These are phyloP conservation scores for Diddensiella transvaalensis DNA, from an alignment of 805 yeast species.

Conservation along the genomic window DNA sequence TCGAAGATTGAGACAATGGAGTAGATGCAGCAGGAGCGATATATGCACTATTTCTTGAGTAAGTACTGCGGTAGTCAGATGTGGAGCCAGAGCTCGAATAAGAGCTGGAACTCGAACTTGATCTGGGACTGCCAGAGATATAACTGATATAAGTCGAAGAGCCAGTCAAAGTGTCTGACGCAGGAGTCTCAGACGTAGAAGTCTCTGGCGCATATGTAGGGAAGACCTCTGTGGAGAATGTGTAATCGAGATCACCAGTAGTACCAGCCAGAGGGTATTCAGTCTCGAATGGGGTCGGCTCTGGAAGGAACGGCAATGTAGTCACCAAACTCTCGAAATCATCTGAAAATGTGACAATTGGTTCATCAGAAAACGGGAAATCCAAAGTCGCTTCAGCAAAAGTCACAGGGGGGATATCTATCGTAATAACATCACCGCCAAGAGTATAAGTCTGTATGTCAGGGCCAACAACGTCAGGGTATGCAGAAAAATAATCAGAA, in stretches of 20 bases:
- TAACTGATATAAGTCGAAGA: background rate
- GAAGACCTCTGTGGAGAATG: background rate
- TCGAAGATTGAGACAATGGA: background rate
- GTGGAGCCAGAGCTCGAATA: background rate
- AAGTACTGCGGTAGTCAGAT: too few species aligned
- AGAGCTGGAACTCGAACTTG: background rate
- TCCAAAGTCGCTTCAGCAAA: background rate
- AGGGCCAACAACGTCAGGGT: background rate
- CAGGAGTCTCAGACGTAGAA: too few species aligned
- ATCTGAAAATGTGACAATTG: background rate
- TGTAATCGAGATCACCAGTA: background rate
- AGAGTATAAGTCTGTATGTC: background rate
- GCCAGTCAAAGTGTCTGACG: too few species aligned
- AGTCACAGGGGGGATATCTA: background rate
- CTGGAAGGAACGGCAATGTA: background rate
- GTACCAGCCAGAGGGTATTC: background rate
- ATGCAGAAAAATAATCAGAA: background rate
- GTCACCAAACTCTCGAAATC: background rate
- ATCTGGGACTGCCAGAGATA: background rate
- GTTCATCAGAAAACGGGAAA: background rate
- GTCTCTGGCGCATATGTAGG: background rate
- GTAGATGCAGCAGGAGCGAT: background rate
- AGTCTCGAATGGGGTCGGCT: background rate
- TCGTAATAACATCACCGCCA: background rate
- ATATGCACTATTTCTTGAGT: too few species aligned